Conservation (phyloP, 176 grass and related monocot species). For the Oryza meyeriana region DNA sequence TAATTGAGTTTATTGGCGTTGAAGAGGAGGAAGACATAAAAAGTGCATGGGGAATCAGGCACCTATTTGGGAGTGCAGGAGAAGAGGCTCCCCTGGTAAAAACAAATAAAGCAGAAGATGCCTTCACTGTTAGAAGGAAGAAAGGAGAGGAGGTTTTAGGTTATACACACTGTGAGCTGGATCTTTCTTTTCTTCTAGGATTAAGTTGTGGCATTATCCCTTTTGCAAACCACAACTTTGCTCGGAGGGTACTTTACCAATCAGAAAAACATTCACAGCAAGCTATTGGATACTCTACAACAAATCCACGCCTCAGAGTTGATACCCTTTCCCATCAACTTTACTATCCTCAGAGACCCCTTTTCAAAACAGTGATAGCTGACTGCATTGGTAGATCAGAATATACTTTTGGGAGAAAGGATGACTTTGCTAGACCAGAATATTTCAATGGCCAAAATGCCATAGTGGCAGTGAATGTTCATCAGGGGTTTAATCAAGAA, state of each 20-base stretch:
- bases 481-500: constrained; percentile 98
- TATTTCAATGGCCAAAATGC: constrained; percentile 98
- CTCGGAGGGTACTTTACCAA: constrained; percentile 83
- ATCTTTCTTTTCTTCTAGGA: constrained; percentile 80
- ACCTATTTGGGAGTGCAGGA: constrained; percentile 41
- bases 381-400: constrained; percentile 72
- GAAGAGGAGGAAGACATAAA: constrained; percentile 92
- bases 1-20: constrained; percentile 87
- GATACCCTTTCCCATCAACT: constrained; percentile 90
- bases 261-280: constrained; percentile 95
- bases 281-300: constrained; percentile 92
- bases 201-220: constrained; percentile 89
- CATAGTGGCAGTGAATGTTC: constrained; percentile 93
- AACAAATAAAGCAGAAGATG: background rate
- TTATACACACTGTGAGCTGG: constrained; percentile 88
- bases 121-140: background rate
- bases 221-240: constrained; percentile 97
- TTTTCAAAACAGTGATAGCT: constrained; percentile 83
- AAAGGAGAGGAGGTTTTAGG: constrained; percentile 20
- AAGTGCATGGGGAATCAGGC: constrained; percentile 78
- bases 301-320: constrained; percentile 81
- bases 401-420: constrained; percentile 55
- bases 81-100: constrained; percentile 14
- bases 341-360: constrained; percentile 87
- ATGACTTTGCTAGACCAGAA: constrained; percentile 60